These are phyloP conservation scores for Neurospora sp. DNA, from an alignment of 495 filamentous ascomycete genomes.

Conservation along the genomic window DNA sequence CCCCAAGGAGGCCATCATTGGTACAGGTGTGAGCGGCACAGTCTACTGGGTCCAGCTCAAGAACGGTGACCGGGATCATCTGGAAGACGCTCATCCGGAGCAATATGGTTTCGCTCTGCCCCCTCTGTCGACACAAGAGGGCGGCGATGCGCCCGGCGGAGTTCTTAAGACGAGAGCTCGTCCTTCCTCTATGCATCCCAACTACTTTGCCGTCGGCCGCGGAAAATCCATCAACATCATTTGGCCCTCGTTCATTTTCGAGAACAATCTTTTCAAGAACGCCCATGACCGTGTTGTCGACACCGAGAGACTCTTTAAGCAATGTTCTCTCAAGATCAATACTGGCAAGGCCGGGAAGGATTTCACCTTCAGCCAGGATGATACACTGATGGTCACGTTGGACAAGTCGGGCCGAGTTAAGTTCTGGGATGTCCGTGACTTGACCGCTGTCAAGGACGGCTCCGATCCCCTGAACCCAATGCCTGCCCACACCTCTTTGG, in stretches of 20 bases:
- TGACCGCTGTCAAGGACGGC: slow-evolving; percentile 48
- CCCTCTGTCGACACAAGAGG: slow-evolving; percentile 62
- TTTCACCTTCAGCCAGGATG: slow-evolving; percentile 94
- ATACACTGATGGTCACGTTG: slow-evolving; percentile 84
- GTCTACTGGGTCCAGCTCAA: slow-evolving; percentile 83
- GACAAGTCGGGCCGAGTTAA: slow-evolving; percentile 92
- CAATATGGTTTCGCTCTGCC: slow-evolving; percentile 74
- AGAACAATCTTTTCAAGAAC: slow-evolving; percentile 56
- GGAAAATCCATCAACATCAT: slow-evolving; percentile 93
- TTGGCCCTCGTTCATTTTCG: slow-evolving; percentile 66
- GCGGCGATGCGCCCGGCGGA: slow-evolving; percentile 66
- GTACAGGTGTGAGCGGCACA: slow-evolving; percentile 83
- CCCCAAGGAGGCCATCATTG: slow-evolving; percentile 69
- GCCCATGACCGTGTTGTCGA: slow-evolving; percentile 67
- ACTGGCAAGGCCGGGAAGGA: slow-evolving; percentile 98
- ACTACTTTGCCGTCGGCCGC: slow-evolving; percentile 89
- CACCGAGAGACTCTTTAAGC: slow-evolving; percentile 73
- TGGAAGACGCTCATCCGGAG: slow-evolving; percentile 62
- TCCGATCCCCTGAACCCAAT: slow-evolving; percentile 41
- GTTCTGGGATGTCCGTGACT: slow-evolving; percentile 89
- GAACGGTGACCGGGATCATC: slow-evolving; percentile 58
- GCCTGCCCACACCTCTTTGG: slow-evolving; percentile 46
- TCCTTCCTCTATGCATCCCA: slow-evolving; percentile 74
- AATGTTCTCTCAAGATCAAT: slow-evolving; percentile 81
- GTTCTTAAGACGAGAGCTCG: slow-evolving; percentile 93